These are phyloP conservation scores for Triadica sebifera DNA, from an alignment of 345 rosid species.

Conservation along the genomic window DNA sequence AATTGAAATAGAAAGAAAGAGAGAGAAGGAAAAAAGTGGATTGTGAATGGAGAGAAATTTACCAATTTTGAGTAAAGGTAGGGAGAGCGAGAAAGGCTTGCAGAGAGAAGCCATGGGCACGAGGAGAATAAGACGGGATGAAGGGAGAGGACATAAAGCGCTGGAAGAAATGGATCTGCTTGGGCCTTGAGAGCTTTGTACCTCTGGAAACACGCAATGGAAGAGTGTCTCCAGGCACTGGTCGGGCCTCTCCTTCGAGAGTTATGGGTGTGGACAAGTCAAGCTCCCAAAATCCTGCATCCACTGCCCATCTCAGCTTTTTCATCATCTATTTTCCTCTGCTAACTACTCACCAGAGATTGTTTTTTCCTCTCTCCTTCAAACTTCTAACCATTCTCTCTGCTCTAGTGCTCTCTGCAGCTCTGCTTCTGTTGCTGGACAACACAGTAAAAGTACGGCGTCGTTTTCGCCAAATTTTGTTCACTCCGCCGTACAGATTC, in stretches of 20 bases:
- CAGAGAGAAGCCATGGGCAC: slow-evolving; percentile 42
- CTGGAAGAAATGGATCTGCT: slow-evolving; percentile 80
- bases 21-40: too few relatives aligned
- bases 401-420: too few relatives aligned
- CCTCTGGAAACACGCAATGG: slow-evolving; percentile 84
- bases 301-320: slow-evolving; percentile 77
- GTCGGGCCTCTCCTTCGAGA: slow-evolving; percentile 65
- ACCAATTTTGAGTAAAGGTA: slow-evolving; percentile 58
- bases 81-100: slow-evolving; percentile 68
- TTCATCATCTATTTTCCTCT: slow-evolving; percentile 37
- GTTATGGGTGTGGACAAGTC: slow-evolving; percentile 76
- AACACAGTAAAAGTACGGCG: too few relatives aligned
- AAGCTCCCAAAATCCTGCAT: slow-evolving; percentile 81
- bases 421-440: too few relatives aligned
- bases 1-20: background rate
- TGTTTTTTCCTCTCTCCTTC: too few relatives aligned
- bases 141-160: slow-evolving; percentile 78
- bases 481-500: too few relatives aligned
- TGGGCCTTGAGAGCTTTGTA: slow-evolving; percentile 62
- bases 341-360: background rate
- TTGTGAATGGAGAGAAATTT: background rate
- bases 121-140: slow-evolving; percentile 58
- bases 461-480: too few relatives aligned
- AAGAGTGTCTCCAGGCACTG: slow-evolving; percentile 61
- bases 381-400: too few relatives aligned